phyloP scores from a whole-genome alignment of 2,329 filamentous ascomycete genomes.

The Exophiala sideris region DNA sequence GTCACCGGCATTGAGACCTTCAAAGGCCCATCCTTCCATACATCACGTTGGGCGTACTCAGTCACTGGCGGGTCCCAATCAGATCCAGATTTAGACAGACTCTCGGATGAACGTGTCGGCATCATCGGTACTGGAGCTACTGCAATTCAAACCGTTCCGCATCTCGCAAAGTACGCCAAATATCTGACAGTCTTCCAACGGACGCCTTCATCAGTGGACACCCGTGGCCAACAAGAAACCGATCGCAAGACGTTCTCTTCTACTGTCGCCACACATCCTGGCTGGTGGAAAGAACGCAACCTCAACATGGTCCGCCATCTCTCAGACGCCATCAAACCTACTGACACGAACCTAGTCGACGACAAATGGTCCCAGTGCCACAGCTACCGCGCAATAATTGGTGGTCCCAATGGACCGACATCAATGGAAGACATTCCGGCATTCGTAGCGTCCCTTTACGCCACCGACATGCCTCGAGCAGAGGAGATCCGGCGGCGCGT shows the following conservation, averaged over 20 bases:
- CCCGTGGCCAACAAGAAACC: conserved; percentile 3
- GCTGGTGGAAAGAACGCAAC: conserved; percentile 9
- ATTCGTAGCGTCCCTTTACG: conserved; percentile 20
- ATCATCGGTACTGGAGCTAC: conserved; percentile 20
- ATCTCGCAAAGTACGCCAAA: conserved; percentile 38
- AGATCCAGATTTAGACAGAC: conserved; percentile 38
- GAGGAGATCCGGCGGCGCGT: conserved; percentile 48
- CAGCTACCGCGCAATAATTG: not conserved
- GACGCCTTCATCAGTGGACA: conserved; percentile 38
- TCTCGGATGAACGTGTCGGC: conserved; percentile 14
- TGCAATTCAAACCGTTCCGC: conserved; percentile 14
- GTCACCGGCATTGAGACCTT: conserved; percentile 29
- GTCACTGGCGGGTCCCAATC: conserved; percentile 17
- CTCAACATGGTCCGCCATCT: conserved; percentile 4
- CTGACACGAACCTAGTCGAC: conserved; percentile 1
- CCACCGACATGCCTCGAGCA: conserved; percentile 41
- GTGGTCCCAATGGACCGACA: not conserved
- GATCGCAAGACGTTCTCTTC: not conserved
- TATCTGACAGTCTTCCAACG: conserved; percentile 34
- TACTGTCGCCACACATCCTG: not conserved
- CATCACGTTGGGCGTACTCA: conserved; percentile 27
- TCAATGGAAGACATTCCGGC: not conserved
- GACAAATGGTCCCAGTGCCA: not conserved
- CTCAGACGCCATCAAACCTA: not conserved
- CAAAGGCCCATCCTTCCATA: conserved; percentile 30